Percentiles rank a stretch among this genome's conserved stretches.
Conservation (phyloP, 1,284 basidiomycete species). For the Tylopilus sp. region DNA sequence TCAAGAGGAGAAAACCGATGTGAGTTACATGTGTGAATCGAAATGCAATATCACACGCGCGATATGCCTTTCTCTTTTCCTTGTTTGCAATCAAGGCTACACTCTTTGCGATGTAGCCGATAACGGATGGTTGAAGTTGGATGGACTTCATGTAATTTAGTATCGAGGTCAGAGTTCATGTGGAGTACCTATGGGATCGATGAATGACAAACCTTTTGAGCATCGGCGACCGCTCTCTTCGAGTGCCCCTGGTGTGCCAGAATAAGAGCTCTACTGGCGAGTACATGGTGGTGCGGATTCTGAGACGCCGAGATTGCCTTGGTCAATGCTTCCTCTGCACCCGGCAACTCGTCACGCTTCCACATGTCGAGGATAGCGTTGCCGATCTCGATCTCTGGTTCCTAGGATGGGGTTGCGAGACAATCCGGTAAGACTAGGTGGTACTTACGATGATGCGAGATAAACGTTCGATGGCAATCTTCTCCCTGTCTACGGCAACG, state of each 20-base stretch:
- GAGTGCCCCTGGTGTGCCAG: too few relatives aligned
- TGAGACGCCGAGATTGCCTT: too few relatives aligned
- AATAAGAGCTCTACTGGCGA: too few relatives aligned
- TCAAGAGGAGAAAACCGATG: not conserved
- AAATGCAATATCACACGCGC: not conserved
- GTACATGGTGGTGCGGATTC: too few relatives aligned
- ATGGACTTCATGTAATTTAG: not conserved
- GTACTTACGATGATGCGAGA: not conserved
- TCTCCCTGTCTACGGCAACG: too few relatives aligned
- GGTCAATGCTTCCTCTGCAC: too few relatives aligned
- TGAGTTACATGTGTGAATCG: not conserved
- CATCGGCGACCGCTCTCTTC: not conserved
- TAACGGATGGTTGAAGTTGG: not conserved
- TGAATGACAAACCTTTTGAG: not conserved
- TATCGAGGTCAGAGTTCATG: not conserved
- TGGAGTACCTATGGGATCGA: too few relatives aligned
- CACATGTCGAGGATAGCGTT: too few relatives aligned
- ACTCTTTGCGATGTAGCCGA: slow-evolving; percentile 1
- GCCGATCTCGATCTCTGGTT: not conserved
- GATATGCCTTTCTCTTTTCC: not conserved
- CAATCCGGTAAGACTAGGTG: too few relatives aligned
- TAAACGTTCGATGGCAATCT: too few relatives aligned
- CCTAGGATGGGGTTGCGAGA: not conserved
- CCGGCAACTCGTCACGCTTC: too few relatives aligned
- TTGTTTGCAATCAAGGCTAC: not conserved